A percentile compares a stretch with the other conserved stretches of the same genome.
Conservation (phyloP, 2,329 filamentous ascomycete species). For the Eutypa lata region DNA sequence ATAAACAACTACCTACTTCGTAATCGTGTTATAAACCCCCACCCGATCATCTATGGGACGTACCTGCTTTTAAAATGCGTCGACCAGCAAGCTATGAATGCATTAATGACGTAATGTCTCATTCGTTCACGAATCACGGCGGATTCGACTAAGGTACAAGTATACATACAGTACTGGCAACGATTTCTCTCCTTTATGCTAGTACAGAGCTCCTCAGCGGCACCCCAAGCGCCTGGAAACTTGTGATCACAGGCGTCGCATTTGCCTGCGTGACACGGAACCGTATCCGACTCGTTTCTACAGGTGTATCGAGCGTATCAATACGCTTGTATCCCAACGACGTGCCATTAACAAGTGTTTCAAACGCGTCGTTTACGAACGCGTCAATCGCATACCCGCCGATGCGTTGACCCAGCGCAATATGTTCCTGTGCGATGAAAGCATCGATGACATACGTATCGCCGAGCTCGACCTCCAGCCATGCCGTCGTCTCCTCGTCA, state of each 20-base stretch:
- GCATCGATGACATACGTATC: conserved; percentile 14
- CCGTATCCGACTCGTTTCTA: conserved; percentile 16
- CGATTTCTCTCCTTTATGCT: too few relatives aligned
- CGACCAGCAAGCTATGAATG: too few relatives aligned
- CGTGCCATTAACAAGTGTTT: conserved; percentile 17
- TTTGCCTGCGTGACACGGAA: conserved; percentile 23
- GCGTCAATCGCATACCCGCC: conserved; percentile 24
- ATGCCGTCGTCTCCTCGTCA: conserved; percentile 18
- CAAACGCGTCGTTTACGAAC: conserved; percentile 11
- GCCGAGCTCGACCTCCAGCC: conserved; percentile 22
- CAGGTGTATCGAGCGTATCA: conserved; percentile 10
- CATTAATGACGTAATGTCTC: too few relatives aligned
- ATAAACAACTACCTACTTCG: too few relatives aligned
- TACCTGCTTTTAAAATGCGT: too few relatives aligned
- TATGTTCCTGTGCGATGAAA: conserved; percentile 25
- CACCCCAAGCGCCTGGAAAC: conserved; percentile 20
- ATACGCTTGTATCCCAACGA: conserved; percentile 26
- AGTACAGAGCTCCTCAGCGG: background rate
- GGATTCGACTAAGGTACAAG: too few relatives aligned
- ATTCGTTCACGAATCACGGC: too few relatives aligned
- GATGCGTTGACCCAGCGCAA: conserved; percentile 25
- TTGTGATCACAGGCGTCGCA: conserved; percentile 20
- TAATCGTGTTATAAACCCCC: too few relatives aligned
- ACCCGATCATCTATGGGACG: too few relatives aligned
- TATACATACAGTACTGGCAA: too few relatives aligned